Percentiles rank a stretch among this genome's conserved stretches.
phyloP scores from a whole-genome alignment of 2,329 filamentous ascomycete genomes.

The Aspergillus persii region DNA sequence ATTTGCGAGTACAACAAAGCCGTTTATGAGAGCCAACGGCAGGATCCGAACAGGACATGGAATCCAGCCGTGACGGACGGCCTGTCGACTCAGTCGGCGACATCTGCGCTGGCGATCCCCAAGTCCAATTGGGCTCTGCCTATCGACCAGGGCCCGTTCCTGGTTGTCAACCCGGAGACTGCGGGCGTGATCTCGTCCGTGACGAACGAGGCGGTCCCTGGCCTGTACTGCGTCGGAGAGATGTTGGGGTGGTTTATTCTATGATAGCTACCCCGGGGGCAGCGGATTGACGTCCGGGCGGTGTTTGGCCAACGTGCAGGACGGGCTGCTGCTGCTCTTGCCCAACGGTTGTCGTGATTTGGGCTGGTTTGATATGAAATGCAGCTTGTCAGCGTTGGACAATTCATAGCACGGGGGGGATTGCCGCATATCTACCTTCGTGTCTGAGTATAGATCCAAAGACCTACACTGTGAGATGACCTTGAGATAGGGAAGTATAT shows the following conservation, averaged over 20 bases:
- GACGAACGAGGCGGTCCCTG: constrained; percentile 49
- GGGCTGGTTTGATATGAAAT: neutral
- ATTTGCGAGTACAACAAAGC: constrained; percentile 59
- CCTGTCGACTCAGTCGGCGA: constrained; percentile 57
- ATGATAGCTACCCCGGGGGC: constrained; percentile 63
- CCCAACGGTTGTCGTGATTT: neutral
- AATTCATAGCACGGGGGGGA: too few species aligned
- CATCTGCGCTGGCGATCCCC: constrained; percentile 44
- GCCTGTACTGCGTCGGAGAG: constrained; percentile 62
- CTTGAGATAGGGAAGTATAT: too few species aligned
- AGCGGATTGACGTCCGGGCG: constrained; percentile 59
- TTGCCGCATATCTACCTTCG: too few species aligned
- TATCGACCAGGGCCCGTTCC: constrained; percentile 56
- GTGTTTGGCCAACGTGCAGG: constrained; percentile 53
- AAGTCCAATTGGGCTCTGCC: constrained; percentile 68
- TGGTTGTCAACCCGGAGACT: constrained; percentile 58
- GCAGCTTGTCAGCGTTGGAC: neutral
- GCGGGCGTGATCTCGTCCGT: constrained; percentile 51
- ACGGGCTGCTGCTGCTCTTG: constrained; percentile 25
- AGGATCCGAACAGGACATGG: constrained; percentile 49
- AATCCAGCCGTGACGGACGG: constrained; percentile 63
- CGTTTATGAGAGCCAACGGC: constrained; percentile 47
- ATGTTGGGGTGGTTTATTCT: constrained; percentile 65
- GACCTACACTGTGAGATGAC: too few species aligned
- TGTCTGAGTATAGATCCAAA: too few species aligned